These are phyloP conservation scores for Kwoniella sp. DNA, from an alignment of 768 basidiomycete genomes.

Conservation along the genomic window DNA sequence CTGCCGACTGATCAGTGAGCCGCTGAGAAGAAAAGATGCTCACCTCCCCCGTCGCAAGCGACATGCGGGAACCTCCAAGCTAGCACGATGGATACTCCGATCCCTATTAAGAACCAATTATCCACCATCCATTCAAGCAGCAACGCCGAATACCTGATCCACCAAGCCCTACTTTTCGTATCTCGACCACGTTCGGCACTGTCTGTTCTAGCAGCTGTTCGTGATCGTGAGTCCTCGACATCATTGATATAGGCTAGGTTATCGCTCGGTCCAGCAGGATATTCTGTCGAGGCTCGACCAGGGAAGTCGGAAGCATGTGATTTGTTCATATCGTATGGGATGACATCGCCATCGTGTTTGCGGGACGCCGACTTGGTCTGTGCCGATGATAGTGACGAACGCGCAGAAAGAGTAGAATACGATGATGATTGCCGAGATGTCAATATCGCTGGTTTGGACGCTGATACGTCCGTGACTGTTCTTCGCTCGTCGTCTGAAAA, in stretches of 20 bases:
- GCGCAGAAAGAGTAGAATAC: neutral
- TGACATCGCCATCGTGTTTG: neutral
- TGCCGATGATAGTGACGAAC: neutral
- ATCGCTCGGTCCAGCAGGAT: too few relatives aligned
- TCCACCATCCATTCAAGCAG: conserved; percentile 15
- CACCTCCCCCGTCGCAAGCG: conserved; percentile 40
- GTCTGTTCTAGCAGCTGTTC: too few relatives aligned
- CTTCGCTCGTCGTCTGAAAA: too few relatives aligned
- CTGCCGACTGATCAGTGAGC: too few relatives aligned
- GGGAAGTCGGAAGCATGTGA: neutral
- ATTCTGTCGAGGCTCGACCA: neutral
- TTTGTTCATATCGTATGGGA: neutral
- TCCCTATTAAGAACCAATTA: conserved; percentile 48
- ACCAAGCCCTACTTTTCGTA: neutral
- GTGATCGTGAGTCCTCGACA: too few relatives aligned
- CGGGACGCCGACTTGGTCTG: neutral
- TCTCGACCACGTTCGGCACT: too few relatives aligned
- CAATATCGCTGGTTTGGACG: neutral
- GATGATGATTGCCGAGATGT: neutral
- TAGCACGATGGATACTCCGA: conserved; percentile 42
- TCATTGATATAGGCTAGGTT: too few relatives aligned
- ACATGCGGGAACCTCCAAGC: conserved; percentile 48
- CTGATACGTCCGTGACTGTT: too few relatives aligned
- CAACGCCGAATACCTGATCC: neutral
- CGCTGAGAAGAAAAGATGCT: too few relatives aligned